These are phyloP conservation scores for Funneliformis mosseae DNA, from an alignment of 192 early-diverging fungal species.

Conservation along the genomic window DNA sequence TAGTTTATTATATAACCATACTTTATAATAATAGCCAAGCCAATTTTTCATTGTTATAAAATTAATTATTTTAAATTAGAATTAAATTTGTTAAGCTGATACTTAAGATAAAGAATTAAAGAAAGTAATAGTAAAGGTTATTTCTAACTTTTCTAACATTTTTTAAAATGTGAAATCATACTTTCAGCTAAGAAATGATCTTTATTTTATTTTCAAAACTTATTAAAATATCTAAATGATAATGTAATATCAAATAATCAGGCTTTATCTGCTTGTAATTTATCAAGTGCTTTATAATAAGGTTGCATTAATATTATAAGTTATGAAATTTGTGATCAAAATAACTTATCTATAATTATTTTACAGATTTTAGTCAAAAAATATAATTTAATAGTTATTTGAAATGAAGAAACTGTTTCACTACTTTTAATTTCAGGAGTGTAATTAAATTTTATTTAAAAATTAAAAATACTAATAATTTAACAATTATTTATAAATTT, in stretches of 20 bases:
- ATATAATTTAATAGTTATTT: neutral
- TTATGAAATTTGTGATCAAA: neutral
- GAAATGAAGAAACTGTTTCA: too few relatives aligned
- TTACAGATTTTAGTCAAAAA: neutral
- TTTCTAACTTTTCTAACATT: conserved; percentile 2
- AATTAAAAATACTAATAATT: neutral
- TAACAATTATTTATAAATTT: neutral
- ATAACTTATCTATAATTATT: neutral
- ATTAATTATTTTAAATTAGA: neutral
- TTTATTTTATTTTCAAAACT: conserved; percentile 2
- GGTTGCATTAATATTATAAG: neutral
- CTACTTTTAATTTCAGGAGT: neutral
- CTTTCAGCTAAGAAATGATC: neutral
- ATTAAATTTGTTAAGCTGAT: neutral
- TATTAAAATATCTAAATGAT: neutral
- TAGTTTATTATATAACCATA: neutral
- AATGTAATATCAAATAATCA: neutral
- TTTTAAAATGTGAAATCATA: neutral
- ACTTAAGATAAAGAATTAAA: conserved; percentile 9
- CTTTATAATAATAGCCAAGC: conserved; percentile 26
- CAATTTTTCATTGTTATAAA: neutral
- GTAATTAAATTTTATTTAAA: neutral
- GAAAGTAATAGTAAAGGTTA: conserved; percentile 8
- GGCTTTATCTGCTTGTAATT: conserved; percentile 17
- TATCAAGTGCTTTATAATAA: conserved; percentile 1